Evolutionary conservation across 352 stramenopile genomes (phyloP).

Genomic region (Phytophthora constricta): DNA sequence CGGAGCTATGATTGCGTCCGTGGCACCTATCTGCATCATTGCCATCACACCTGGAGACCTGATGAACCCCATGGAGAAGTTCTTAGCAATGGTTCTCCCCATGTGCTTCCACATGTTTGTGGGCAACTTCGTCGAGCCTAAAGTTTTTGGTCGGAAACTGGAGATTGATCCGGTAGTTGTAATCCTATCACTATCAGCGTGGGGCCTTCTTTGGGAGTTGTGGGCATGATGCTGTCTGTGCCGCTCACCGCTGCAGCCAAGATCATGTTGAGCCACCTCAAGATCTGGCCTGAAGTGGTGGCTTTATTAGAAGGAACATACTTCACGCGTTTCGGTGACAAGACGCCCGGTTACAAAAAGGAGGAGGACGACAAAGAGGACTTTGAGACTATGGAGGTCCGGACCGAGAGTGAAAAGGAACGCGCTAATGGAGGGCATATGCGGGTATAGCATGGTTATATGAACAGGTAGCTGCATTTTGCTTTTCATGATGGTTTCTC

Average conservation of each 20-base stretch:
- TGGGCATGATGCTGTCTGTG: slow-evolving; percentile 91
- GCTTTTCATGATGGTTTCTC: not conserved
- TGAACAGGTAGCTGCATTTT: slow-evolving; percentile 34
- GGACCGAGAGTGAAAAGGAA: slow-evolving; percentile 75
- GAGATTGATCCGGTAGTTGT: slow-evolving; percentile 90
- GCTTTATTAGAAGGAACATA: slow-evolving; percentile 89
- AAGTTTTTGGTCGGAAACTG: slow-evolving; percentile 87
- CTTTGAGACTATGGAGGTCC: slow-evolving; percentile 82
- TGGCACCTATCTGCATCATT: slow-evolving; percentile 87
- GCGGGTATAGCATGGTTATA: slow-evolving; percentile 40
- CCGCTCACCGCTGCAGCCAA: slow-evolving; percentile 85
- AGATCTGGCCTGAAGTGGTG: slow-evolving; percentile 88
- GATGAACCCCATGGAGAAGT: slow-evolving; percentile 92
- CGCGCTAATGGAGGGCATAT: slow-evolving; percentile 41
- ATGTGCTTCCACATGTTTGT: slow-evolving; percentile 92
- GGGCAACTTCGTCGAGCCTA: slow-evolving; percentile 89
- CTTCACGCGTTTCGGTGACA: slow-evolving; percentile 78
- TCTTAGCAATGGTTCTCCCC: slow-evolving; percentile 81
- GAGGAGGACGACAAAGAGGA: slow-evolving; percentile 75
- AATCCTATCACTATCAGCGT: slow-evolving; percentile 88
- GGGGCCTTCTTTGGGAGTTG: slow-evolving; percentile 85
- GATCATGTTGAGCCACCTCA: slow-evolving; percentile 89
- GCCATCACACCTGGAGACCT: slow-evolving; percentile 82
- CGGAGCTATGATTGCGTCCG: slow-evolving; percentile 87
- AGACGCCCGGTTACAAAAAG: slow-evolving; percentile 74